A percentile compares a stretch with the other conserved stretches of the same genome.
phyloP scores from a whole-genome alignment of 1,284 basidiomycete species.

The Cerioporus squamosus region DNA sequence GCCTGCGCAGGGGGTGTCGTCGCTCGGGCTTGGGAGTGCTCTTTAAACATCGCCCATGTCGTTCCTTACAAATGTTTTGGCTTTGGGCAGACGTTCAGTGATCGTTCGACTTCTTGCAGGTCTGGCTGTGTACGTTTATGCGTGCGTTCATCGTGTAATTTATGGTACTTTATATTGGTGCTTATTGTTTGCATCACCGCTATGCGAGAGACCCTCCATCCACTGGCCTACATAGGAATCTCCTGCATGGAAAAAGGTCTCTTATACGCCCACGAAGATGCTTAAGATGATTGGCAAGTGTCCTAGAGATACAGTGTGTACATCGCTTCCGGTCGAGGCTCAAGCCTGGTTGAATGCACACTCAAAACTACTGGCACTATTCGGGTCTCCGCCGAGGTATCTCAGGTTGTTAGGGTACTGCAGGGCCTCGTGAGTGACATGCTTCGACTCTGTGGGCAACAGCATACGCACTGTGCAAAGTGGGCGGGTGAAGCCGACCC shows the following conservation, averaged over 20 bases:
- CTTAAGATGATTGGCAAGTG: too few relatives aligned
- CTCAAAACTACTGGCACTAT: slow-evolving; percentile 12
- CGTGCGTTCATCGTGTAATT: slow-evolving; percentile 4
- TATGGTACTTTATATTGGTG: not conserved
- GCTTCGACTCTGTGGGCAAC: not conserved
- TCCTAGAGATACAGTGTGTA: too few relatives aligned
- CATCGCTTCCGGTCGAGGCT: too few relatives aligned
- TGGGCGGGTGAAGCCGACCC: slow-evolving; percentile 30
- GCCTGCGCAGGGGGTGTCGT: too few relatives aligned
- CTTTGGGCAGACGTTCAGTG: not conserved
- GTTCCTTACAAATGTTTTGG: not conserved
- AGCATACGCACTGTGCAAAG: slow-evolving; percentile 27
- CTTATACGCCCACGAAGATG: too few relatives aligned
- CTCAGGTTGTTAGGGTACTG: slow-evolving; percentile 19
- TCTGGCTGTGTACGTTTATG: not conserved
- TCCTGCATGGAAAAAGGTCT: too few relatives aligned
- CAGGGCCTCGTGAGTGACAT: not conserved
- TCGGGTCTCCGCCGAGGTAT: slow-evolving; percentile 20
- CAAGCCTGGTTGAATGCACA: not conserved
- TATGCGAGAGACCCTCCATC: too few relatives aligned
- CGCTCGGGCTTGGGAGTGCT: not conserved
- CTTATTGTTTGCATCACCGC: too few relatives aligned
- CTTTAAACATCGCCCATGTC: not conserved
- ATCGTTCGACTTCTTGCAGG: not conserved
- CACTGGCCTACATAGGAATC: too few relatives aligned